Evolutionary conservation across 2,329 filamentous ascomycete genomes (phyloP).

Genomic region (Aureobasidium sp.): DNA sequence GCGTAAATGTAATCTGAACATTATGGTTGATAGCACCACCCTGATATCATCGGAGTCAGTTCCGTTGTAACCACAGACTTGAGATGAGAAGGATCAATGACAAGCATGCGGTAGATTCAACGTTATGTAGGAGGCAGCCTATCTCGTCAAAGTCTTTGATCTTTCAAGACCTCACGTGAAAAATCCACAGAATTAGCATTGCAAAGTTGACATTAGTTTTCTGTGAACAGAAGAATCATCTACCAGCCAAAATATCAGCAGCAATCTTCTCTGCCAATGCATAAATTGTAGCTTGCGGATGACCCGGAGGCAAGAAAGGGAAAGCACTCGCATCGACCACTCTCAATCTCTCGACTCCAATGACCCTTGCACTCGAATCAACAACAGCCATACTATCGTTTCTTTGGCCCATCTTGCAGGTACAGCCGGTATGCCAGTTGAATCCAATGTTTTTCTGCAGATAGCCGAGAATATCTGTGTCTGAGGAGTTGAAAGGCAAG

Average conservation of each 20-base stretch:
- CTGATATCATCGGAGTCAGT: no score
- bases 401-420: conserved; percentile 2
- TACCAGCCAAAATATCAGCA: conserved; percentile 6
- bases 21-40: no score
- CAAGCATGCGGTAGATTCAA: no score
- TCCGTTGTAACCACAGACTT: no score
- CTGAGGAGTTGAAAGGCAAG: conserved; percentile 16
- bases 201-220: no score
- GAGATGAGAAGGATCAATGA: no score
- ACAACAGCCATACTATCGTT: conserved; percentile 15
- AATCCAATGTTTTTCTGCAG: neutral
- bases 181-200: no score
- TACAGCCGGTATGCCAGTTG: neutral
- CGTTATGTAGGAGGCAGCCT: no score
- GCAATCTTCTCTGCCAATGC: conserved; percentile 31
- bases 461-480: conserved; percentile 23
- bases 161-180: no score
- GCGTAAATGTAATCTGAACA: no score
- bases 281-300: conserved; percentile 17
- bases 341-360: conserved; percentile 26
- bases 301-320: conserved; percentile 17
- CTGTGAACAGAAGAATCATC: no score
- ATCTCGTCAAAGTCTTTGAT: no score
- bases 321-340: conserved; percentile 31
- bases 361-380: conserved; percentile 22